Conservation (phyloP, 1,139 yeast species). For the Geotrichum klebahnii region DNA sequence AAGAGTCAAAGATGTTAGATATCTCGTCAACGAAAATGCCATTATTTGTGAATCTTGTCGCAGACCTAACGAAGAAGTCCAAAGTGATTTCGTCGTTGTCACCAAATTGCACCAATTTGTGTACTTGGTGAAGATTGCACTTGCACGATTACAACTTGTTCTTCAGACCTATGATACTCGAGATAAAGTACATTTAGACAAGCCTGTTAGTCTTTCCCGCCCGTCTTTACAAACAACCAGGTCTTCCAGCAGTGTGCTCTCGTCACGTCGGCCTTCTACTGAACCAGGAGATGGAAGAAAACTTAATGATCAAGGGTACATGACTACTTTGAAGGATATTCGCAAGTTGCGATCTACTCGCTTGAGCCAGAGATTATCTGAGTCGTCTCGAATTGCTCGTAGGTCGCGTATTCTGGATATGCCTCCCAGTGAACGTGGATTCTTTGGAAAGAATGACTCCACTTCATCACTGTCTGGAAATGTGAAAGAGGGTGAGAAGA, state of each 20-base stretch:
- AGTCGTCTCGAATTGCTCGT: slow-evolving; percentile 56
- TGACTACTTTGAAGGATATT: slow-evolving; percentile 71
- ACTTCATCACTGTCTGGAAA: slow-evolving; percentile 21
- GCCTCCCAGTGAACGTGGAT: slow-evolving; percentile 39
- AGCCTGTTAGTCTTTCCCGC: neutral
- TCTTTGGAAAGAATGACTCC: slow-evolving; percentile 29
- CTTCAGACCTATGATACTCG: slow-evolving; percentile 47
- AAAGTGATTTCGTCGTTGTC: slow-evolving; percentile 57
- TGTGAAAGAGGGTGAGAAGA: neutral
- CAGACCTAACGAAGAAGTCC: slow-evolving; percentile 44
- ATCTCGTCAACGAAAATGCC: slow-evolving; percentile 39
- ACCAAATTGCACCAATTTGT: slow-evolving; percentile 69
- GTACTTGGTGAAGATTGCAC: slow-evolving; percentile 76
- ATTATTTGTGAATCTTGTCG: slow-evolving; percentile 59
- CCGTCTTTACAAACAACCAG: slow-evolving; percentile 7
- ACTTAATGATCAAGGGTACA: slow-evolving; percentile 49
- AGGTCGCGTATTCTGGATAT: slow-evolving; percentile 50
- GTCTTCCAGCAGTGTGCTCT: slow-evolving; percentile 13
- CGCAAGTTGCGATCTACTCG: slow-evolving; percentile 72
- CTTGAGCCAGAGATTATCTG: slow-evolving; percentile 60
- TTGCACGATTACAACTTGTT: slow-evolving; percentile 70
- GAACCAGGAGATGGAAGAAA: neutral
- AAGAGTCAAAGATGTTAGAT: slow-evolving; percentile 43
- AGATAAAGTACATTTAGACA: slow-evolving; percentile 21
- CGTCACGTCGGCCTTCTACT: slow-evolving; percentile 13